Conservation (phyloP, 768 basidiomycete species). For the Pholiota microspora region DNA sequence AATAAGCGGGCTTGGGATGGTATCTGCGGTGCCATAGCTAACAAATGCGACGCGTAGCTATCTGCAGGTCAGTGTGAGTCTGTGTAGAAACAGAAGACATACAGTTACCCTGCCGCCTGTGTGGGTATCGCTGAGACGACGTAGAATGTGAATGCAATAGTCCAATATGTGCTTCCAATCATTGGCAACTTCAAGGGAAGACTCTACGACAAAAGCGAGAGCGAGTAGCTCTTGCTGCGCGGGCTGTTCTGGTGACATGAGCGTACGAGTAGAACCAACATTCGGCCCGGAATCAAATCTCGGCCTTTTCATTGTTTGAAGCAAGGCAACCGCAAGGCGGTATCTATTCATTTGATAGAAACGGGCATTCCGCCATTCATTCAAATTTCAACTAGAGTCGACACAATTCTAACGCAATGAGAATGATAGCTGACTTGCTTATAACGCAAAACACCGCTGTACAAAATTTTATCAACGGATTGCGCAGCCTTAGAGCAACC, state of each 20-base stretch:
- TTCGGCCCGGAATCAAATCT: no score
- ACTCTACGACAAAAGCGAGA: slow-evolving; percentile 59
- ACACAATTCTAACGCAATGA: no score
- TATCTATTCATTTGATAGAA: no score
- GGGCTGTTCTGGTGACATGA: slow-evolving; percentile 21
- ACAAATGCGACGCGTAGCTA: slow-evolving; percentile 45
- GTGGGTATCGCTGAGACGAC: slow-evolving; percentile 45
- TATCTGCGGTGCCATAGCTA: slow-evolving; percentile 61
- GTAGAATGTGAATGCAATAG: slow-evolving; percentile 1
- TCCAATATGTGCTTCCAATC: slow-evolving; percentile 36
- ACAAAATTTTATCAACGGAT: background rate
- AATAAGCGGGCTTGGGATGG: slow-evolving; percentile 52
- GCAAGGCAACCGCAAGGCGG: no score
- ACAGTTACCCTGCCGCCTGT: slow-evolving; percentile 36
- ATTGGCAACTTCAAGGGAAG: slow-evolving; percentile 49
- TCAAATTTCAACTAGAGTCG: no score
- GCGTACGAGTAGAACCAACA: background rate
- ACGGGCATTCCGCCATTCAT: no score
- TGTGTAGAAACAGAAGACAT: background rate
- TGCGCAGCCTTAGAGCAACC: no score
- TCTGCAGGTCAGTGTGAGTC: background rate
- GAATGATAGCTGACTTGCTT: no score
- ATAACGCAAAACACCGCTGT: no score
- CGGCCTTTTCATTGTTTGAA: background rate
- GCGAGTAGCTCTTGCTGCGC: slow-evolving; percentile 31